Percentiles rank a stretch among this genome's conserved stretches.
These are phyloP conservation scores for Gilbertella persicaria DNA, from an alignment of 371 early-diverging fungal genomes.

Conservation along the genomic window DNA sequence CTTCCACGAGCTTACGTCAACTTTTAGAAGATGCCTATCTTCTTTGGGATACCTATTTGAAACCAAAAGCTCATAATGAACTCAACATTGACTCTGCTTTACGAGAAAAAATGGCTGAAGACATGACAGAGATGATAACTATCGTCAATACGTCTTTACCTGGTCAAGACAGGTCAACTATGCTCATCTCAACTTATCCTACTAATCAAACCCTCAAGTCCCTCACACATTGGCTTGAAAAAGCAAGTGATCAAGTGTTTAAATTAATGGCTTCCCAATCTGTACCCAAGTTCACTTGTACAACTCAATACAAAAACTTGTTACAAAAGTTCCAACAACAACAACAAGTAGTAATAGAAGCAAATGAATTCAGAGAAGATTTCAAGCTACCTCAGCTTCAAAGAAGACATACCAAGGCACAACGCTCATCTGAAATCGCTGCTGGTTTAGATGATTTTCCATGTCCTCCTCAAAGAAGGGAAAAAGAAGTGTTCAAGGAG, in stretches of 20 bases:
- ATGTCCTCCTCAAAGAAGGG: slow-evolving; percentile 18
- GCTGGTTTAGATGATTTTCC: slow-evolving; percentile 18
- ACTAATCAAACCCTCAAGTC: slow-evolving; percentile 9
- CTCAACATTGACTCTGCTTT: slow-evolving; percentile 42
- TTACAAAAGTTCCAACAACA: not conserved
- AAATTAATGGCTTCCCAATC: slow-evolving; percentile 63
- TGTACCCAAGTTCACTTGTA: slow-evolving; percentile 63
- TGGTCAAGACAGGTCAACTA: not conserved
- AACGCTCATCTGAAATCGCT: not conserved
- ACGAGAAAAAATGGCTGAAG: slow-evolving; percentile 26
- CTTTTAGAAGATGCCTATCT: slow-evolving; percentile 50
- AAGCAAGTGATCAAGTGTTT: slow-evolving; percentile 58
- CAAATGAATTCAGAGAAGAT: not conserved
- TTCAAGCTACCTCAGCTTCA: not conserved
- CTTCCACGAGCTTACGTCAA: slow-evolving; percentile 11
- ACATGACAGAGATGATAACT: slow-evolving; percentile 30
- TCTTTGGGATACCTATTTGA: slow-evolving; percentile 51
- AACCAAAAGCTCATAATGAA: slow-evolving; percentile 36
- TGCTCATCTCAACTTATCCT: slow-evolving; percentile 11
- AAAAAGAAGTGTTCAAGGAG: slow-evolving; percentile 1
- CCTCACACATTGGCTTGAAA: slow-evolving; percentile 54
- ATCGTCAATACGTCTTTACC: slow-evolving; percentile 4
- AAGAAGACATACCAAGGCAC: not conserved
- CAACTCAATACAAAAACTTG: slow-evolving; percentile 45
- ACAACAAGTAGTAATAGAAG: too few species aligned